Evolutionary conservation across 2,329 filamentous ascomycete species (phyloP), one percentile per base, ranked within the genome.

Genomic region (Penicillium sp.): DNA sequence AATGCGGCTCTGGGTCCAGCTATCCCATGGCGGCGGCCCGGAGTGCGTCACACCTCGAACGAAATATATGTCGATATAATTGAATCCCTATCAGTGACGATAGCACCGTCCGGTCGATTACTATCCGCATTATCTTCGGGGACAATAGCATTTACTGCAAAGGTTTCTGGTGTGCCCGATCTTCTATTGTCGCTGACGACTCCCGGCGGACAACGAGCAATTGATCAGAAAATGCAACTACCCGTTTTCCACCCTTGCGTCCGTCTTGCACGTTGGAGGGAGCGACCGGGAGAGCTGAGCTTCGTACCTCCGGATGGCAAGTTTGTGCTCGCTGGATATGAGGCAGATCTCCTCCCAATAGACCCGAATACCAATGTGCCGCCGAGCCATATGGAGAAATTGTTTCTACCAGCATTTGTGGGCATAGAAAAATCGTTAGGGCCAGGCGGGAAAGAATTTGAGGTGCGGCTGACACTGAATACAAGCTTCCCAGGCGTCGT

Each of bases 221-320:
- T 97, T 49, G 81, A 79, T 16, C 84, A 83, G 61, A 82, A 92
- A 35, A 84, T 99, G 71, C 88, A 95, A 62, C 78, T 96, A 1
- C 94, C 93, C 1, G 91, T 97, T 0, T 99, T 99, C 65, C 94
- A 99, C 70, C 94, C 94, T 0, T 97, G 94, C 66, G 94, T 99
- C 8, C 83, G 94, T 18, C 78, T 99, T 3, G 88, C 88, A n/a
- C 83, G 86, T 61, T 99, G 94, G 94, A 87, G 87, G 64, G 90
- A 96, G 65, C 83, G 85, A 55, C 91, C 92, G 0, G 94, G 94
- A 3, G 89, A 96, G 62, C 79, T 99, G n/a, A 96, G 90, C 68
- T 99, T 99, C 67, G 84, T 99, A 12, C 94, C 94, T 1, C 94
- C 94, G 0, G 94, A 99, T 70, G 94, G 94, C 30, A 84, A 91